phyloP scores from a whole-genome alignment of 192 early-diverging fungal species.

The Umbelopsis isabellina region DNA sequence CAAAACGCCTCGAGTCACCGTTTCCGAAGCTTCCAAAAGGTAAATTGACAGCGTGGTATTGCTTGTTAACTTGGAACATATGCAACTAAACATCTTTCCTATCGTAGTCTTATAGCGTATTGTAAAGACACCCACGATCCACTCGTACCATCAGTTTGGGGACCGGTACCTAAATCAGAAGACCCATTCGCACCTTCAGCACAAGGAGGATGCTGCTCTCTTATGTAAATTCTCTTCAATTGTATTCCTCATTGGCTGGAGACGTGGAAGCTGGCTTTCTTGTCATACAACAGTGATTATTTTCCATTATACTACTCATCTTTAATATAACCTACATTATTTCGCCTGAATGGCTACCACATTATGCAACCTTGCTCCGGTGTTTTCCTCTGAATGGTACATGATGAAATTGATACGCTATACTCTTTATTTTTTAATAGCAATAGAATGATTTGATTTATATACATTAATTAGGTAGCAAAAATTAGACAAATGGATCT shows the following conservation, averaged over 20 bases:
- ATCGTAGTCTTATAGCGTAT: conserved; percentile 40
- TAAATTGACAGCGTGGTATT: background rate
- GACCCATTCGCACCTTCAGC: conserved; percentile 32
- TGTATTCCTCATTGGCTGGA: background rate
- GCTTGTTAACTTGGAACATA: background rate
- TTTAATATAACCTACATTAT: no score
- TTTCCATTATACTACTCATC: background rate
- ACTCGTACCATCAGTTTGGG: conserved; percentile 46
- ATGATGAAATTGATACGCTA: background rate
- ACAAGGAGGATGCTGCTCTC: conserved; percentile 28
- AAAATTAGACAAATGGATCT: background rate
- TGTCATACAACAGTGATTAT: background rate
- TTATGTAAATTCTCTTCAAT: conserved; percentile 19
- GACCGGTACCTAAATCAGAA: conserved; percentile 33
- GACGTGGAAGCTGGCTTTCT: conserved; percentile 13
- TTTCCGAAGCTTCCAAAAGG: conserved; percentile 59
- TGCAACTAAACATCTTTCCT: conserved; percentile 18
- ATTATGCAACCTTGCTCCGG: no score
- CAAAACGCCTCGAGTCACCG: conserved; percentile 64
- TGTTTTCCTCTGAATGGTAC: no score
- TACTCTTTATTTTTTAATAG: background rate
- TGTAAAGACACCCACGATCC: conserved; percentile 37
- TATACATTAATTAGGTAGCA: background rate
- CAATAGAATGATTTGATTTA: background rate
- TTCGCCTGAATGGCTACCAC: no score